Percentiles rank a stretch among this genome's conserved stretches.
Conservation (phyloP, 768 basidiomycete species). For the Flagelloscypha sp. region DNA sequence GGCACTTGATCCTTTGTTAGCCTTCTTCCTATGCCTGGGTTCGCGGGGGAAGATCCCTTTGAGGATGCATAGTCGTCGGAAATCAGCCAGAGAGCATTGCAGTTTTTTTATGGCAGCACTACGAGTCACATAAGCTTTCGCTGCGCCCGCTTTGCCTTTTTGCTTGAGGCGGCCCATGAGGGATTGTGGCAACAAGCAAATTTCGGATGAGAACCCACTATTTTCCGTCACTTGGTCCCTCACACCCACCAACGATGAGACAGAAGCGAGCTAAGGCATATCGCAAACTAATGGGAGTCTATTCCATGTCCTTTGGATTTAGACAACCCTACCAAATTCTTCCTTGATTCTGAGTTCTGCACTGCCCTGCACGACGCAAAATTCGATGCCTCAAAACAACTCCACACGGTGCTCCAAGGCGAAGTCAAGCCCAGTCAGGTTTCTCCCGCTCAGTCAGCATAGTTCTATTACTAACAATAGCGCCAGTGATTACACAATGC, state of each 20-base stretch:
- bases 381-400: slow-evolving; percentile 68
- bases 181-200: not conserved
- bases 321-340: slow-evolving; percentile 91
- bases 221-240: not conserved
- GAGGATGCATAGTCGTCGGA: slow-evolving; percentile 91
- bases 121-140: slow-evolving; percentile 86
- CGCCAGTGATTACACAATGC: slow-evolving; percentile 97
- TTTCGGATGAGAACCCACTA: not conserved
- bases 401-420: slow-evolving; percentile 75
- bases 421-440: slow-evolving; percentile 85
- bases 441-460: slow-evolving; percentile 4
- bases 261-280: slow-evolving; percentile 95
- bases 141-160: slow-evolving; percentile 88
- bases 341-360: slow-evolving; percentile 83
- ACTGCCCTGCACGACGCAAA: slow-evolving; percentile 58
- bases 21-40: slow-evolving; percentile 82
- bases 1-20: slow-evolving; percentile 95
- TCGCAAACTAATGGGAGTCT: slow-evolving; percentile 88
- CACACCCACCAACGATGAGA: slow-evolving; percentile 49
- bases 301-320: slow-evolving; percentile 82
- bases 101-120: slow-evolving; percentile 89
- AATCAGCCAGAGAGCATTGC: slow-evolving; percentile 94
- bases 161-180: slow-evolving; percentile 69
- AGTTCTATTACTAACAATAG: slow-evolving; percentile 29
- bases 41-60: slow-evolving; percentile 99